phyloP scores from a whole-genome alignment of 495 filamentous ascomycete genomes.

The Penicillium silybi region DNA sequence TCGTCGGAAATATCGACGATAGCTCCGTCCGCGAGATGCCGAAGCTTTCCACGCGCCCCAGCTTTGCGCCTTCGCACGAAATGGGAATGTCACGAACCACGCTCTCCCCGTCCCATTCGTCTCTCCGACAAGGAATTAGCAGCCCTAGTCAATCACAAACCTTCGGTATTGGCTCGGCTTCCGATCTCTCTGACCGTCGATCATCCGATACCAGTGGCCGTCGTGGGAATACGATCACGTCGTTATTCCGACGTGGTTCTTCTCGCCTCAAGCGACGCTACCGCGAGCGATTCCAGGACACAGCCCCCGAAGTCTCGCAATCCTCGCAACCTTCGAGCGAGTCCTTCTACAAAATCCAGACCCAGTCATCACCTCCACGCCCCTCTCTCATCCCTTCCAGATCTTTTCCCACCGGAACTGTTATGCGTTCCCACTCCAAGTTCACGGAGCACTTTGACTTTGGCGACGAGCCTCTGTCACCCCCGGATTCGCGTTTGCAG shows the following conservation, averaged over 20 bases:
- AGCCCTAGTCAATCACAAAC: slow-evolving; percentile 54
- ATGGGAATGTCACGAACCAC: slow-evolving; percentile 50
- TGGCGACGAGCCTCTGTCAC: slow-evolving; percentile 76
- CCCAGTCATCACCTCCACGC: slow-evolving; percentile 33
- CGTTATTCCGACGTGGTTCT: slow-evolving; percentile 68
- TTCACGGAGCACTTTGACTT: slow-evolving; percentile 78
- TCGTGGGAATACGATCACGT: slow-evolving; percentile 51
- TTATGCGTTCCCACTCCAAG: slow-evolving; percentile 78
- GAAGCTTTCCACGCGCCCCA: slow-evolving; percentile 27
- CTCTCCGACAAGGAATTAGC: slow-evolving; percentile 45
- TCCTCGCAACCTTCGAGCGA: slow-evolving; percentile 84
- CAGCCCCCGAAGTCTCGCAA: slow-evolving; percentile 66
- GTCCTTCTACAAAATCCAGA: slow-evolving; percentile 56
- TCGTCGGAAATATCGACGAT: slow-evolving; percentile 38
- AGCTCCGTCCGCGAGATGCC: slow-evolving; percentile 31
- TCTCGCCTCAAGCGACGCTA: slow-evolving; percentile 55
- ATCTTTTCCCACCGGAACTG: slow-evolving; percentile 48
- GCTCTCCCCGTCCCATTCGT: slow-evolving; percentile 55
- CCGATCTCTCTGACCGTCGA: slow-evolving; percentile 46
- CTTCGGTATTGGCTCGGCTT: slow-evolving; percentile 45
- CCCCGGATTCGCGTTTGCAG: slow-evolving; percentile 74
- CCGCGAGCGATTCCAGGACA: slow-evolving; percentile 50
- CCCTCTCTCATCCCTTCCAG: slow-evolving; percentile 34
- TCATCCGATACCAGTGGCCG: slow-evolving; percentile 46
- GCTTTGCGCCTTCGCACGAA: slow-evolving; percentile 41